Conservation (phyloP, 208 protist genomes). For the Trypanosoma scelopori region DNA sequence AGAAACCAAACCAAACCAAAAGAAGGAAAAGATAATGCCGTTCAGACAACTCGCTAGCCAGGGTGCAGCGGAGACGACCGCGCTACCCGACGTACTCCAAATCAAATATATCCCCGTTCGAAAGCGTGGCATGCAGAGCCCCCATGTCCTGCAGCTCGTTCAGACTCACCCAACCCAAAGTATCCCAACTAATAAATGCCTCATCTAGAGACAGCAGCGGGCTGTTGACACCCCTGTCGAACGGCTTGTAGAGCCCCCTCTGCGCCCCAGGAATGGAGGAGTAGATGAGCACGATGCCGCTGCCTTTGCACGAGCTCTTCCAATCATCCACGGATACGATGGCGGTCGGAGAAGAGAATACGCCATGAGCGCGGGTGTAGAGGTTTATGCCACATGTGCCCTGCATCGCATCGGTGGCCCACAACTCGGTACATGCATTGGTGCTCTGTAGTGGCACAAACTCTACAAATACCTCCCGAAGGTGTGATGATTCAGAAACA, state of each 20-base stretch:
- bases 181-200: conserved; percentile 7
- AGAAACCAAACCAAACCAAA: no score
- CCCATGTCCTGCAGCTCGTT: conserved; percentile 20
- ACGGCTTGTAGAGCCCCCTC: neutral
- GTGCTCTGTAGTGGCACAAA: neutral
- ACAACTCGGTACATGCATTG: neutral
- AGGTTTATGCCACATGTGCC: conserved; percentile 1
- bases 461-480: conserved; percentile 11
- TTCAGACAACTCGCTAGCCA: neutral
- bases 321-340: neutral
- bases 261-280: neutral
- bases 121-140: neutral
- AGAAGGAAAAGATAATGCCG: no score
- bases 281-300: neutral
- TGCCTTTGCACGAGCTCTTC: neutral
- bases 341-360: neutral
- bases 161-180: conserved; percentile 16
- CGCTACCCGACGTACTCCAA: neutral
- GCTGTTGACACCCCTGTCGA: neutral
- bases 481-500: neutral
- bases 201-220: conserved; percentile 7
- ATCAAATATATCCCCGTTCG: no score
- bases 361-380: neutral
- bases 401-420: neutral
- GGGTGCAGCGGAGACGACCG: no score